These are phyloP conservation scores for Acacia confusa DNA, from an alignment of 306 rosid genomes.

Conservation along the genomic window DNA sequence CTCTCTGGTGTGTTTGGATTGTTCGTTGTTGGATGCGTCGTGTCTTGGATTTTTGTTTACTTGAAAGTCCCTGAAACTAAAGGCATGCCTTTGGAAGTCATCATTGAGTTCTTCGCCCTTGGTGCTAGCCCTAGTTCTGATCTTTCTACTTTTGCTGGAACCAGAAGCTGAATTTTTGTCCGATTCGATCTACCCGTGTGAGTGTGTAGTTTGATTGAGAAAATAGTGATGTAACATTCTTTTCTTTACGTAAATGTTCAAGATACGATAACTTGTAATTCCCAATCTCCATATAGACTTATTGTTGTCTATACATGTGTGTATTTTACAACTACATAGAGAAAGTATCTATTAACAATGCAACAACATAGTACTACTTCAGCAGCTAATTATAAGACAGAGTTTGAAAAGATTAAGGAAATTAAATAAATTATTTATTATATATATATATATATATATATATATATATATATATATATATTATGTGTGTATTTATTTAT, in stretches of 20 bases:
- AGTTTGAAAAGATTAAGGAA: too few relatives aligned
- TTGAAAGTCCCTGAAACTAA: slow-evolving; percentile 73
- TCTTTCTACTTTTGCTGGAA: not conserved
- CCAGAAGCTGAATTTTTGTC: not conserved
- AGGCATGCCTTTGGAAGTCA: slow-evolving; percentile 82
- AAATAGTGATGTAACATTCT: not conserved
- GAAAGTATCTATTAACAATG: too few relatives aligned
- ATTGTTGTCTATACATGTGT: not conserved
- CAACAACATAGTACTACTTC: too few relatives aligned
- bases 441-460: too few relatives aligned
- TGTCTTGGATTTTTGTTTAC: slow-evolving; percentile 62
- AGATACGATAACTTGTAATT: not conserved
- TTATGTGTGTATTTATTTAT: too few relatives aligned
- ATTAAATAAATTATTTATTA: too few relatives aligned
- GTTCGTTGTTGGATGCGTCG: slow-evolving; percentile 49
- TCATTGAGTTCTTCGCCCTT: slow-evolving; percentile 60
- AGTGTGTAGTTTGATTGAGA: not conserved
- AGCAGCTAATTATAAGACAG: too few relatives aligned
- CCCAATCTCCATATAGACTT: not conserved
- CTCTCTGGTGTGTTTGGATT: slow-evolving; percentile 54
- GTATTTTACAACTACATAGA: not conserved
- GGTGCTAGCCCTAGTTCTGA: slow-evolving; percentile 42
- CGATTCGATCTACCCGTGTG: not conserved
- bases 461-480: too few relatives aligned
- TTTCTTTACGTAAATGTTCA: not conserved